phyloP scores from a whole-genome alignment of 2,329 filamentous ascomycete species.

The Aspergillus unguis region DNA sequence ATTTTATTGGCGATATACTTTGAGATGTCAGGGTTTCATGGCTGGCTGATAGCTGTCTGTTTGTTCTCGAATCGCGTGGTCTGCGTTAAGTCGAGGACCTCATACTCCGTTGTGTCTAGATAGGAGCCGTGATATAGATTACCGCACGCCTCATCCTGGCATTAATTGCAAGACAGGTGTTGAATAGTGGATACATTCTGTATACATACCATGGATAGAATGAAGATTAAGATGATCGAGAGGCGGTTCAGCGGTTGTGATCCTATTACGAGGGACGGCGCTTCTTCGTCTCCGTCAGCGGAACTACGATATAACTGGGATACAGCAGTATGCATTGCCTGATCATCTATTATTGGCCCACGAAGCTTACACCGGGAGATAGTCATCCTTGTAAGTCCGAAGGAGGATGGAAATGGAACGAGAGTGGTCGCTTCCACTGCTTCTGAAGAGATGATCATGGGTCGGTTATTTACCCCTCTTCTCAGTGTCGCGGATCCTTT shows the following conservation, averaged over 20 bases:
- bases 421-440: neutral
- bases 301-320: neutral
- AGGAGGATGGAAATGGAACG: constrained; percentile 1
- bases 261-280: no score
- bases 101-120: neutral
- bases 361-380: constrained; percentile 6
- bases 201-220: neutral
- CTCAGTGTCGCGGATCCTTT: neutral
- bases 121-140: neutral
- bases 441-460: constrained; percentile 1
- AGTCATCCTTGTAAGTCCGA: constrained; percentile 13
- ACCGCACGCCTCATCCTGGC: neutral
- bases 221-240: no score
- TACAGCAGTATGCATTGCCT: constrained; percentile 4
- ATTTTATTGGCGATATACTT: no score
- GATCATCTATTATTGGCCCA: constrained; percentile 15
- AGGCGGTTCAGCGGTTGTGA: no score
- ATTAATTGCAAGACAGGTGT: no score
- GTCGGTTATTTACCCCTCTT: constrained; percentile 10
- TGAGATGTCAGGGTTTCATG: no score
- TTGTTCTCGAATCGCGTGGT: neutral
- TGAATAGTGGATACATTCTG: neutral
- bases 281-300: no score
- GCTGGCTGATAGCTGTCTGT: neutral
- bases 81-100: neutral